Evolutionary conservation across 2,329 filamentous ascomycete genomes (phyloP), one percentile per base, ranked within the genome.

Genomic region (Colletotrichum somersetense): DNA sequence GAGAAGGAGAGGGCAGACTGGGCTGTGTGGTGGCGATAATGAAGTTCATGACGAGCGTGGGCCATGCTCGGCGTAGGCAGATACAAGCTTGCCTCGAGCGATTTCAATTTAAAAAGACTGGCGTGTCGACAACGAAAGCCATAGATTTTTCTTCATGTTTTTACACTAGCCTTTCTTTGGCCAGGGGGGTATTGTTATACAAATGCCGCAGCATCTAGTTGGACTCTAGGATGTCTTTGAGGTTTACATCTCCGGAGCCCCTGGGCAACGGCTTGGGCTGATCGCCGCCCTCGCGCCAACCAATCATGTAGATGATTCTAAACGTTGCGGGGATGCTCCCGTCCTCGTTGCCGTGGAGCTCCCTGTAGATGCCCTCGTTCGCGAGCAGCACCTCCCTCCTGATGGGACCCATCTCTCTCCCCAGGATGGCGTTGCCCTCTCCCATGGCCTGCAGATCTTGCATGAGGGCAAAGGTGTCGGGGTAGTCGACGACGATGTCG

Each of bases 241-340:
- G 87, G 81, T 93, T 97, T 53, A 97, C 84, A 79, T 97, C 87
- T 12, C 94, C 96, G 75, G 92, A 97, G 0, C 96, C 96, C 75
- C 96, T 89, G 75, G 91, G 83, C 70, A 98, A 83, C 6, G 96
- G 95, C 82, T 96, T 87, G 2, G 91, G 87, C 83, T 98, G 95
- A 65, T 91, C 89, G 40, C 89, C 88, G 2, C 93, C 92, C 75
- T 95, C 93, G 80, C 96, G 97, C 96, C 96, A 99, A 0, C 96
- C 96, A 82, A 99, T 99, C 95, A 98, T 98, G 81, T 96, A 97
- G 73, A 99, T 98, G 76, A 97, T 88, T 76, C 96, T 89, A 79
- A 98, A 99, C 0, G 96, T 99, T 1, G 96, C 96, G 0, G 96
- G 96, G 73, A 96, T 87, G 1, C 85, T 89, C 26, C 89, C 92